Conservation (phyloP, 192 early-diverging fungal species). For the Linnemannia elongata region DNA sequence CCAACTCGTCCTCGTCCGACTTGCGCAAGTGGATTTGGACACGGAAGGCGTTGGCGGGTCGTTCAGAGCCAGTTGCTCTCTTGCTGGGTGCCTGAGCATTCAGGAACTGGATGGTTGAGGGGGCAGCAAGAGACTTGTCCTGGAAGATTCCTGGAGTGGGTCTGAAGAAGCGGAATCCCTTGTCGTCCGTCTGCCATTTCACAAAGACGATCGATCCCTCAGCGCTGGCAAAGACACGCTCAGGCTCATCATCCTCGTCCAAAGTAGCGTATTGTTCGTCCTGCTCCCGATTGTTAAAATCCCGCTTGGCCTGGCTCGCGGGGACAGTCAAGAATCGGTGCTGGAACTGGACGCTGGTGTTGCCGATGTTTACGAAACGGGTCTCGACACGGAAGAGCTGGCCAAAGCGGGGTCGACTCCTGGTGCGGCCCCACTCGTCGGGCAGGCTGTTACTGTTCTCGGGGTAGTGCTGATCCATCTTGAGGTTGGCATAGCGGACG, state of each 20-base stretch:
- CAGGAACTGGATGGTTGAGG: conserved; percentile 21
- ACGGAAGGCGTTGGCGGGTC: conserved; percentile 46
- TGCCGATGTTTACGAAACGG: conserved; percentile 34
- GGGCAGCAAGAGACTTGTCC: conserved; percentile 22
- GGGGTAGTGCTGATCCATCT: conserved; percentile 43
- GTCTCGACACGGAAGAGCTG: conserved; percentile 48
- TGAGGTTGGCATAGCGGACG: conserved; percentile 44
- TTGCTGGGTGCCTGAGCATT: conserved; percentile 4
- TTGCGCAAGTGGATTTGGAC: conserved; percentile 45
- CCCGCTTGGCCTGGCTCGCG: conserved; percentile 26
- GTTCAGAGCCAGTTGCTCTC: neutral
- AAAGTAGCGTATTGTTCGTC: conserved; percentile 22
- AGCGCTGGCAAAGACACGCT: conserved; percentile 48
- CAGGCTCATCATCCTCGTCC: conserved; percentile 38
- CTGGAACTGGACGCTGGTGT: conserved; percentile 34
- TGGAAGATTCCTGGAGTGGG: conserved; percentile 32
- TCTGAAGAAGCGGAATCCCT: conserved; percentile 38
- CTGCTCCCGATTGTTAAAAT: conserved; percentile 45
- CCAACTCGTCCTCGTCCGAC: conserved; percentile 52
- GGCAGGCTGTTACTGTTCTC: neutral
- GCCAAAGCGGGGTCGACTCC: conserved; percentile 19
- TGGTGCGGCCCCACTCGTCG: neutral
- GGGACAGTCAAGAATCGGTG: conserved; percentile 54
- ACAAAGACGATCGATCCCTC: conserved; percentile 41
- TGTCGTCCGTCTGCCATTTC: conserved; percentile 40